Evolutionary conservation across 441 rosid genomes (phyloP).

Genomic region (Adansonia rubrostipa): DNA sequence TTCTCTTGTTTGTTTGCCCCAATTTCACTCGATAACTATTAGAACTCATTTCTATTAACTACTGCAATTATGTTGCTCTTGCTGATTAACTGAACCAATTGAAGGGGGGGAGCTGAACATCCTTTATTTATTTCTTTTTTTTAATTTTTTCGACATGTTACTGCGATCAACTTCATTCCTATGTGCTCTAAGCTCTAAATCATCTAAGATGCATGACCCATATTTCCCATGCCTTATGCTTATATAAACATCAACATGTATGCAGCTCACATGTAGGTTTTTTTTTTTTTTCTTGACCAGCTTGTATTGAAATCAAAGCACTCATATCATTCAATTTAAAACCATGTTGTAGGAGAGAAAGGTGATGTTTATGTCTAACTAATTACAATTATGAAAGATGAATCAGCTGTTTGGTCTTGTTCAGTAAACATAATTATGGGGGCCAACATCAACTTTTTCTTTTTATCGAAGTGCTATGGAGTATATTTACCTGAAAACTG

Average conservation of each 20-base stretch:
- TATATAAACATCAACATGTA: constrained; percentile 19
- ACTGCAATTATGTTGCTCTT: constrained; percentile 13
- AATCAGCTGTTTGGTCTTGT: constrained; percentile 8
- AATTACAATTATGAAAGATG: constrained; percentile 13
- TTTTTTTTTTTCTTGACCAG: neutral
- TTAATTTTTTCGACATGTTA: neutral
- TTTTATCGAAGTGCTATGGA: neutral
- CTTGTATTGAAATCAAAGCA: constrained; percentile 1
- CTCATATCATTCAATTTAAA: neutral
- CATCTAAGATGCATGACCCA: neutral
- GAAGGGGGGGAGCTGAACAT: neutral
- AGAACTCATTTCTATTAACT: neutral
- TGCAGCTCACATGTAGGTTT: constrained; percentile 12
- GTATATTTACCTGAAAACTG: neutral
- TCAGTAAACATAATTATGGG: neutral
- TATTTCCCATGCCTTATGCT: neutral
- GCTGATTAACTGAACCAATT: neutral
- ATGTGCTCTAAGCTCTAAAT: constrained; percentile 35
- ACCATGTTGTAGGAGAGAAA: neutral
- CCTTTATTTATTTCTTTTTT: neutral
- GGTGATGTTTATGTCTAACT: constrained; percentile 14
- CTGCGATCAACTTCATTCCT: constrained; percentile 1
- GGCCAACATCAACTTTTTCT: neutral
- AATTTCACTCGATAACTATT: neutral
- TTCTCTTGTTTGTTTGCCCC: neutral